Percentiles rank a stretch among this genome's conserved stretches.
Conservation (phyloP, 2,329 filamentous ascomycete species). For the Graphilbum fragrans region DNA sequence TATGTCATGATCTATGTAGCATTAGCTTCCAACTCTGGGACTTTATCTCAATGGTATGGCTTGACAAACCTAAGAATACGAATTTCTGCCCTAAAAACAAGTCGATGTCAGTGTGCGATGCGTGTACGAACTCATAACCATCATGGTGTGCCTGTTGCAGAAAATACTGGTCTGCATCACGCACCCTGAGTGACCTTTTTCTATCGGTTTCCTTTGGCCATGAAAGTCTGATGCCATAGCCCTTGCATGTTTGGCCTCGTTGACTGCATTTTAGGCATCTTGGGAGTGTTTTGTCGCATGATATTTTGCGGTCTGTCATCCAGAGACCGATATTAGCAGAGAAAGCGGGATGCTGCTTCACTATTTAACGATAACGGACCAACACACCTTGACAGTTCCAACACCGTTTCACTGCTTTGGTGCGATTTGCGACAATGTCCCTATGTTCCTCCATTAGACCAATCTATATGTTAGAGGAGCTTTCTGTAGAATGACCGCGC, state of each 20-base stretch:
- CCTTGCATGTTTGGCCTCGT: slow-evolving; percentile 3
- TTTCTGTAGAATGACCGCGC: no score
- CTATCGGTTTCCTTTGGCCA: slow-evolving; percentile 6
- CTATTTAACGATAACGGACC: neutral
- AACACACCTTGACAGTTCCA: slow-evolving; percentile 7
- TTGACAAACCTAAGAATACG: neutral
- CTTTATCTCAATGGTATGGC: no score
- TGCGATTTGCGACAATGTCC: no score
- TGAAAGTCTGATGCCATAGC: slow-evolving; percentile 9
- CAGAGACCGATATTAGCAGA: neutral
- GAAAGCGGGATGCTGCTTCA: neutral
- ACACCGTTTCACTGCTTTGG: slow-evolving; percentile 2
- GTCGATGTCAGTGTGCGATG: slow-evolving; percentile 2
- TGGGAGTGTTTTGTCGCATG: slow-evolving; percentile 8
- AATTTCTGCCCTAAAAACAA: neutral
- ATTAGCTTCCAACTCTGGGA: no score
- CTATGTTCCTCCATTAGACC: neutral
- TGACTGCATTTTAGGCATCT: slow-evolving; percentile 6
- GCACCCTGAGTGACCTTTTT: neutral
- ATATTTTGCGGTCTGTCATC: slow-evolving; percentile 7
- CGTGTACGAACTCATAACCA: slow-evolving; percentile 5
- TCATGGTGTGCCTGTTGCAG: neutral
- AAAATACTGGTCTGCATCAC: neutral
- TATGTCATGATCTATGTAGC: no score
- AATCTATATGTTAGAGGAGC: no score